Evolutionary conservation across 2,329 filamentous ascomycete genomes (phyloP).

Genomic region (Daldinia sp.): DNA sequence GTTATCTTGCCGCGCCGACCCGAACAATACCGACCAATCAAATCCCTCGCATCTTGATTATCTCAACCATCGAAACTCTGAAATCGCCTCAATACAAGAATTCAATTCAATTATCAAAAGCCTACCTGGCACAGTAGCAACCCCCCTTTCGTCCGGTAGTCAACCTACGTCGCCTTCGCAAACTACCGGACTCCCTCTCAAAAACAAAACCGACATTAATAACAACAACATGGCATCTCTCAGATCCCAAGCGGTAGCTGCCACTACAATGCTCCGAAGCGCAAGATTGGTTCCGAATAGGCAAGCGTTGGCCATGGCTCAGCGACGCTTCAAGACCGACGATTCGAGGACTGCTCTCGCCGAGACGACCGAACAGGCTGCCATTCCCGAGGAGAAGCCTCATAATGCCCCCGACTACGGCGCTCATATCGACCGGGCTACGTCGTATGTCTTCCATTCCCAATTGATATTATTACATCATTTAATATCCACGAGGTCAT

Average conservation of each 20-base stretch:
- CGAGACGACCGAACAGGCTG: conserved; percentile 48
- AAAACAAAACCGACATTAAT: conserved; percentile 30
- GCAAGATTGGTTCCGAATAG: conserved; percentile 53
- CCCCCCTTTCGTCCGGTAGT: conserved; percentile 4
- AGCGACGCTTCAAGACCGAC: conserved; percentile 64
- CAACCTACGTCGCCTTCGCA: not conserved
- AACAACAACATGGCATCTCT: conserved; percentile 72
- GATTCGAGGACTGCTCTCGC: conserved; percentile 55
- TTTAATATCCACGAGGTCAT: not conserved
- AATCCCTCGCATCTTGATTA: conserved; percentile 44
- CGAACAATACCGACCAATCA: conserved; percentile 55
- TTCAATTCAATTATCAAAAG: conserved; percentile 1
- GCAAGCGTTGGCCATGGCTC: conserved; percentile 57
- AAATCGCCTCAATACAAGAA: conserved; percentile 30
- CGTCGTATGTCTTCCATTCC: conserved; percentile 74
- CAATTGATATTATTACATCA: not conserved
- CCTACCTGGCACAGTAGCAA: not conserved
- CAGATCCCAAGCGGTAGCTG: conserved; percentile 65
- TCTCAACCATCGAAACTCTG: conserved; percentile 26
- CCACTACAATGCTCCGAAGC: conserved; percentile 64
- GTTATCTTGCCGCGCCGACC: conserved; percentile 53
- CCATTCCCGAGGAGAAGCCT: conserved; percentile 54
- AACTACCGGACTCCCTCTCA: not conserved
- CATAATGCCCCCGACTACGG: conserved; percentile 84
- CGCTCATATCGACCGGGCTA: conserved; percentile 85